A percentile compares a stretch with the other conserved stretches of the same genome.
Evolutionary conservation across 1,284 basidiomycete genomes (phyloP).

Genomic region (Rhodotorula sp.): DNA sequence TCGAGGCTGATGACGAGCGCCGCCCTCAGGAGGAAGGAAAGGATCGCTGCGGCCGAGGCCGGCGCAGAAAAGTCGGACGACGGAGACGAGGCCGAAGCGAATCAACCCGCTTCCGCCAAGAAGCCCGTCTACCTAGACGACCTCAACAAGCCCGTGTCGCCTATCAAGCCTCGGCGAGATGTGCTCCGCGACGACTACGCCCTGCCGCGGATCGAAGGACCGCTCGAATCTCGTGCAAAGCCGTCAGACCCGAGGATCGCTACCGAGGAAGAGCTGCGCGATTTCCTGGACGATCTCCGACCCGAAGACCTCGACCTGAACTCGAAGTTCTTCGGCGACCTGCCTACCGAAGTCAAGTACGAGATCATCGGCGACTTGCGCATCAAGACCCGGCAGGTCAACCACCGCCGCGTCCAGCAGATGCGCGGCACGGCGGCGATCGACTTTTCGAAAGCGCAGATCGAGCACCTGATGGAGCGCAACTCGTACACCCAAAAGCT

Average conservation of each 20-base stretch:
- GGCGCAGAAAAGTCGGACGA: neutral
- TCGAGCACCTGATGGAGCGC: constrained; percentile 80
- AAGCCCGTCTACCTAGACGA: constrained; percentile 81
- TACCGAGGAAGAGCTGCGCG: constrained; percentile 83
- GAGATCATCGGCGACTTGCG: constrained; percentile 94
- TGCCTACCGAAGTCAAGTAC: constrained; percentile 95
- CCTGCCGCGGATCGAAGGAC: constrained; percentile 43
- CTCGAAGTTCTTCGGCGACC: constrained; percentile 75
- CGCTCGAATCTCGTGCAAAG: constrained; percentile 48
- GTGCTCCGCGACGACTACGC: constrained; percentile 52
- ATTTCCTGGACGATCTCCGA: constrained; percentile 88
- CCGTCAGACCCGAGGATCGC: constrained; percentile 81
- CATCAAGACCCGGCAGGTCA: constrained; percentile 88
- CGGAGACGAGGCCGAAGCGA: constrained; percentile 31
- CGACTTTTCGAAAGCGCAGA: constrained; percentile 95
- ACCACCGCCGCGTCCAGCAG: constrained; percentile 80
- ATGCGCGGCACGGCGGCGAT: constrained; percentile 80
- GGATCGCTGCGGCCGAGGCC: constrained; percentile 1
- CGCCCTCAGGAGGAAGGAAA: neutral
- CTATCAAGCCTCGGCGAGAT: constrained; percentile 18
- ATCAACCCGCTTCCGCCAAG: constrained; percentile 58
- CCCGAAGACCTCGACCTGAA: constrained; percentile 88
- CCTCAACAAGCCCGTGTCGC: constrained; percentile 55
- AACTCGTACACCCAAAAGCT: constrained; percentile 93
- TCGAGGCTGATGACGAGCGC: neutral